These are phyloP conservation scores for Simmondsia chinensis DNA, from an alignment of 148 eudicot genomes.

Conservation along the genomic window DNA sequence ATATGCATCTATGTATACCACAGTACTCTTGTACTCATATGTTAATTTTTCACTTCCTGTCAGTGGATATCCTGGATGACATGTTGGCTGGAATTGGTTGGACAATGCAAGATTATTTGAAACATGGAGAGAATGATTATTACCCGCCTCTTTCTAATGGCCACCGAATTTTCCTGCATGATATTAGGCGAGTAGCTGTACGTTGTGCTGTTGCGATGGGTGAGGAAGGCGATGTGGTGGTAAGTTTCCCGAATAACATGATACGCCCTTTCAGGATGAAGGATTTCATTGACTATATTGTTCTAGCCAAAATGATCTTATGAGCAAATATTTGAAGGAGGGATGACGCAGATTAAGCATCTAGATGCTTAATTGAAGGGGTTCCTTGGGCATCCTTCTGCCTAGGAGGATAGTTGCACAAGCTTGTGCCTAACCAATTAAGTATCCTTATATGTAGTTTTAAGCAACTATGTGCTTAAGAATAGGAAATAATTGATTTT, in stretches of 20 bases:
- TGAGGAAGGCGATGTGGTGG: conserved; percentile 97
- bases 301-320: neutral
- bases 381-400: no score
- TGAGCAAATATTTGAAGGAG: neutral
- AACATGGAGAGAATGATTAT: conserved; percentile 88
- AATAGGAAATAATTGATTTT: no score
- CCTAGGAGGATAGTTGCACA: no score
- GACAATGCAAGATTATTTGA: conserved; percentile 99
- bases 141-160: conserved; percentile 97
- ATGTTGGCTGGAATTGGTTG: conserved; percentile 92
- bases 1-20: neutral
- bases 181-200: conserved; percentile 89
- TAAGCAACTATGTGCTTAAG: no score
- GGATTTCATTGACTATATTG: neutral
- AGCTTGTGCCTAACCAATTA: no score
- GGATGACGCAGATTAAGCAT: no score
- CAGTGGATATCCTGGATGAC: conserved; percentile 99
- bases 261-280: neutral
- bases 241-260: conserved; percentile 29
- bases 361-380: no score
- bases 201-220: conserved; percentile 99
- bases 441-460: no score
- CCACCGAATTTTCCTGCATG: conserved; percentile 88
- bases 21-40: conserved; percentile 8
- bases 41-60: conserved; percentile 10